These are phyloP conservation scores for Cylindrodendrum hubeiense DNA, from an alignment of 2,329 filamentous ascomycete genomes.

Conservation along the genomic window DNA sequence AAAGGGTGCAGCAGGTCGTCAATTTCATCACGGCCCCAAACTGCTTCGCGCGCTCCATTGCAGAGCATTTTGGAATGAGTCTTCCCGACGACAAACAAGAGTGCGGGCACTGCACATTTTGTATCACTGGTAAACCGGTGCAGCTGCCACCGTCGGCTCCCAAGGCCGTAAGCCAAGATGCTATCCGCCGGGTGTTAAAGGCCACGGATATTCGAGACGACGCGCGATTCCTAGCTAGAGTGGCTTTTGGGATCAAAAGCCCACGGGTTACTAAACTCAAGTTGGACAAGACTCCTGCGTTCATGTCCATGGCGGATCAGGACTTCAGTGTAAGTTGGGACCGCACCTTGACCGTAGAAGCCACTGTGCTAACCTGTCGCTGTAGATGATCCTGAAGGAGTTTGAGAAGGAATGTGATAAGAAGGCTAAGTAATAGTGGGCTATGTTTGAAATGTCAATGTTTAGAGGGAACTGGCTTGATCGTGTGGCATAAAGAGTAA, in stretches of 20 bases:
- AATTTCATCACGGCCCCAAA: constrained; percentile 63
- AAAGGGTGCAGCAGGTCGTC: constrained; percentile 62
- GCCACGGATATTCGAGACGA: constrained; percentile 65
- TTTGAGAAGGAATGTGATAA: constrained; percentile 37
- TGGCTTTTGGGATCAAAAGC: constrained; percentile 73
- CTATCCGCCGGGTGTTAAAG: constrained; percentile 58
- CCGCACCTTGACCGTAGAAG: not conserved
- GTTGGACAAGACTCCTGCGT: constrained; percentile 58
- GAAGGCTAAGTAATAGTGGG: constrained; percentile 2
- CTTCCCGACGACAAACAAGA: constrained; percentile 55
- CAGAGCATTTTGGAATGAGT: constrained; percentile 69
- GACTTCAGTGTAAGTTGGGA: constrained; percentile 59
- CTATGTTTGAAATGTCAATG: not conserved
- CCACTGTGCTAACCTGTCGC: constrained; percentile 11
- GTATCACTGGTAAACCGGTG: constrained; percentile 48
- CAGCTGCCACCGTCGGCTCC: constrained; percentile 53
- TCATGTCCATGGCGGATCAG: constrained; percentile 67
- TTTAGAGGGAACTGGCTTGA: too few relatives aligned
- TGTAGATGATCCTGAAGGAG: constrained; percentile 35
- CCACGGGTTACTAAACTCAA: constrained; percentile 64
- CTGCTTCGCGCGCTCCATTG: constrained; percentile 66
- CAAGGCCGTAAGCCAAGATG: constrained; percentile 52
- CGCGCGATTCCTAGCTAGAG: constrained; percentile 67
- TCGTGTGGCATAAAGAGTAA: too few relatives aligned
- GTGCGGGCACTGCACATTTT: constrained; percentile 68